Evolutionary conservation across 176 grass and related monocot genomes (phyloP).

Genomic region (Stipa capillata): DNA sequence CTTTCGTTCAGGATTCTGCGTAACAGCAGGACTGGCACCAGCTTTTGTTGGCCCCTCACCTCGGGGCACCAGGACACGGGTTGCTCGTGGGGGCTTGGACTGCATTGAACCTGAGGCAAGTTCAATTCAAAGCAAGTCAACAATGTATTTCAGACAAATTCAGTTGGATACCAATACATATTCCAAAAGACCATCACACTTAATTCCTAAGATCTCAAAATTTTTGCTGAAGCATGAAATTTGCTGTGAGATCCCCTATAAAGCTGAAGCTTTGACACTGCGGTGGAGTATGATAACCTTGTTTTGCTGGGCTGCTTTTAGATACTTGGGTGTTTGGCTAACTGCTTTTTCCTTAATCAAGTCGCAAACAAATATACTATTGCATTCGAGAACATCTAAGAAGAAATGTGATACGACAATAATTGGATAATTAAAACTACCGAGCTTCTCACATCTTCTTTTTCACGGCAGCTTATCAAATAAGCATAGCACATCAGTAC

Average conservation of each 20-base stretch:
- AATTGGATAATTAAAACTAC: neutral
- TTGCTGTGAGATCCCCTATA: neutral
- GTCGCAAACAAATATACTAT: neutral
- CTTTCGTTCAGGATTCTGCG: conserved; percentile 5
- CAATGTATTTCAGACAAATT: neutral
- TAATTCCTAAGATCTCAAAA: neutral
- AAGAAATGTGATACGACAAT: neutral
- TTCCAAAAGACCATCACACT: neutral
- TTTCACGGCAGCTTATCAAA: neutral
- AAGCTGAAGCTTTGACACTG: neutral
- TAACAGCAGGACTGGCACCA: conserved; percentile 22
- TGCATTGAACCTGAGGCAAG: conserved; percentile 42
- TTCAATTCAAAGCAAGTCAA: conserved; percentile 19
- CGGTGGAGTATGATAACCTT: neutral
- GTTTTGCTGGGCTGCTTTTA: neutral
- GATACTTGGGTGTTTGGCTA: neutral
- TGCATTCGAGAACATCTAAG: neutral
- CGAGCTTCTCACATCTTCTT: neutral
- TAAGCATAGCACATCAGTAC: conserved; percentile 3
- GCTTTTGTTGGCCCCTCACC: conserved; percentile 14
- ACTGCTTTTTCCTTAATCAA: neutral
- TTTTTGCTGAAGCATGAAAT: neutral
- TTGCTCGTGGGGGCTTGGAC: conserved; percentile 50
- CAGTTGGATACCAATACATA: neutral
- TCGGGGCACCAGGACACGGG: conserved; percentile 44